These are phyloP conservation scores for Ascochyta lentis DNA, from an alignment of 2,329 filamentous ascomycete species.

Conservation along the genomic window DNA sequence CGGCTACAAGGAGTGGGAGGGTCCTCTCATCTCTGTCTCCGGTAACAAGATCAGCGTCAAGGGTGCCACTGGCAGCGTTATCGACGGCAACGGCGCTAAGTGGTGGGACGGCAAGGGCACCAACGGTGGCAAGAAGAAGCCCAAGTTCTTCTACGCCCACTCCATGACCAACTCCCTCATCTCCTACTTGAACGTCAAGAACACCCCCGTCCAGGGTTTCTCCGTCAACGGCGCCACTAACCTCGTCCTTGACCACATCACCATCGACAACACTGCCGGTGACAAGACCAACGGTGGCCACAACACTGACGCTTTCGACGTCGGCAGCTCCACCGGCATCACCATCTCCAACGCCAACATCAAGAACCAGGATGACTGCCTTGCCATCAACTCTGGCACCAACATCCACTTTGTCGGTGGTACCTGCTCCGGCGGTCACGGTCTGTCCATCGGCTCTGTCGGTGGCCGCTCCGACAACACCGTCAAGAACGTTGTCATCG, in stretches of 20 bases:
- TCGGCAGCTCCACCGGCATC: conserved; percentile 57
- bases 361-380: conserved; percentile 66
- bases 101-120: conserved; percentile 60
- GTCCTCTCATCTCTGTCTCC: conserved; percentile 67
- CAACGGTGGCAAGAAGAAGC: conserved; percentile 55
- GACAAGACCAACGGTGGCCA: conserved; percentile 48
- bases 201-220: conserved; percentile 63
- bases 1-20: conserved; percentile 69
- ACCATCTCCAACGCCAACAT: conserved; percentile 60
- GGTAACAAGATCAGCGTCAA: conserved; percentile 66
- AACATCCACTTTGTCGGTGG: conserved; percentile 48
- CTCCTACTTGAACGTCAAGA: conserved; percentile 58
- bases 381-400: conserved; percentile 64
- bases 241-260: conserved; percentile 58
- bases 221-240: conserved; percentile 54
- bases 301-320: conserved; percentile 67
- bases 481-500: conserved; percentile 61
- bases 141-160: conserved; percentile 64
- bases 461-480: conserved; percentile 62
- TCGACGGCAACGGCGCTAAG: conserved; percentile 63
- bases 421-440: conserved; percentile 61
- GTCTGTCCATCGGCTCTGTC: conserved; percentile 66
- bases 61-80: conserved; percentile 61
- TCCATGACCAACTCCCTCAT: conserved; percentile 59
- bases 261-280: conserved; percentile 65